phyloP scores from a whole-genome alignment of 1,284 basidiomycete genomes.

The Moniliophthora roreri region DNA sequence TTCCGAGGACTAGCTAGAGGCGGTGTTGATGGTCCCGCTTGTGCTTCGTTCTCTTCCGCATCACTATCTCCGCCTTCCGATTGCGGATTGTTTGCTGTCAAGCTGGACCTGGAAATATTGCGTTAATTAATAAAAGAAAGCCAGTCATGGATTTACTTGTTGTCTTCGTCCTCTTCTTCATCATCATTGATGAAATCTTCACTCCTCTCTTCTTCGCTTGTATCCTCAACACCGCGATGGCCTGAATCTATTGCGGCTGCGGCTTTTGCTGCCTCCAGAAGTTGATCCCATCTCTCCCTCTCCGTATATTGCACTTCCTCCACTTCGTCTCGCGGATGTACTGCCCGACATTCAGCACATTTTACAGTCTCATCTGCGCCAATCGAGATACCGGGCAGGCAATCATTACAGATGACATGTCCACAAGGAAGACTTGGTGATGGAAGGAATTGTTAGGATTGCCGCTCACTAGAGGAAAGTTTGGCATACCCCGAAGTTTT shows the following conservation, averaged over 20 bases:
- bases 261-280: constrained; percentile 40
- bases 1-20: too few relatives aligned
- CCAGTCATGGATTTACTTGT: not conserved
- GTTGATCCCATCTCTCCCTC: constrained; percentile 46
- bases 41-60: too few relatives aligned
- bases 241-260: constrained; percentile 37
- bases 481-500: constrained; percentile 32
- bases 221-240: constrained; percentile 31
- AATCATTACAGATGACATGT: constrained; percentile 42
- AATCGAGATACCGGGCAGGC: constrained; percentile 28
- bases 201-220: constrained; percentile 42
- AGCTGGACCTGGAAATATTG: too few relatives aligned
- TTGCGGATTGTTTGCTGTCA: too few relatives aligned
- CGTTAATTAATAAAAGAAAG: too few relatives aligned
- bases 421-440: constrained; percentile 38
- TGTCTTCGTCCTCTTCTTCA: not conserved
- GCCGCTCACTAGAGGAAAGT: not conserved
- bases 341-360: constrained; percentile 42
- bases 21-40: too few relatives aligned
- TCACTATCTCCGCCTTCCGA: too few relatives aligned
- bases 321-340: constrained; percentile 32
- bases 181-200: constrained; percentile 41
- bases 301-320: constrained; percentile 43
- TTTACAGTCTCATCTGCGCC: constrained; percentile 28
- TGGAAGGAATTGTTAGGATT: not conserved